phyloP scores from a whole-genome alignment of 2,329 filamentous ascomycete genomes.

The Aureobasidium sp. region DNA sequence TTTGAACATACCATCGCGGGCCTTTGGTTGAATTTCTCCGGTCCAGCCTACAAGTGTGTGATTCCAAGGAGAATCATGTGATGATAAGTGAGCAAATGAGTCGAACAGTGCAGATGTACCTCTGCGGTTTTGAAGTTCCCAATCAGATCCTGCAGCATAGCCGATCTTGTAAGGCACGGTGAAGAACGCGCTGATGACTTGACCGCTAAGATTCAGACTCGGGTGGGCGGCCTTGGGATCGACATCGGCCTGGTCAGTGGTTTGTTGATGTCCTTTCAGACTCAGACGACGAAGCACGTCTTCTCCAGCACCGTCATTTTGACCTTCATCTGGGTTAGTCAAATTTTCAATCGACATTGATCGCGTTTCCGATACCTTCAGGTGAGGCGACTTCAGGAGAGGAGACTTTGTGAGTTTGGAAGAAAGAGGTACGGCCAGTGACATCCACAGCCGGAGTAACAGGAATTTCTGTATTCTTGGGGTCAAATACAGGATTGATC shows the following conservation, averaged over 20 bases:
- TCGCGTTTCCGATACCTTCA: conserved; percentile 25
- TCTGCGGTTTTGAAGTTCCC: conserved; percentile 66
- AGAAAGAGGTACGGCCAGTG: conserved; percentile 32
- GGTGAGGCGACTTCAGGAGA: conserved; percentile 16
- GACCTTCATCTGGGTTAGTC: background rate
- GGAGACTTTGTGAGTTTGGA: conserved; percentile 19
- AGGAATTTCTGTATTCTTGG: conserved; percentile 33
- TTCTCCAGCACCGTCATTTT: conserved; percentile 27
- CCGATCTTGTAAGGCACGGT: conserved; percentile 55
- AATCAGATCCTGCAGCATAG: conserved; percentile 46
- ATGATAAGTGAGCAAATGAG: conserved; percentile 80
- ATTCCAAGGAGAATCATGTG: conserved; percentile 76
- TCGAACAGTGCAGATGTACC: conserved; percentile 91
- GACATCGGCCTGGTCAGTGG: conserved; percentile 38
- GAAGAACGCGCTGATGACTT: conserved; percentile 57
- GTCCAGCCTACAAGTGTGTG: conserved; percentile 94
- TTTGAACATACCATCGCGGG: conserved; percentile 20
- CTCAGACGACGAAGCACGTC: conserved; percentile 50
- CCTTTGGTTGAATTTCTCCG: conserved; percentile 53
- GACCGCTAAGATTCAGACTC: conserved; percentile 51
- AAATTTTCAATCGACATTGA: conserved; percentile 18
- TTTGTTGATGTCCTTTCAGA: conserved; percentile 33
- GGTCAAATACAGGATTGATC: conserved; percentile 34
- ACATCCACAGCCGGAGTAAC: conserved; percentile 37
- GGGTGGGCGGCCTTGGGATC: conserved; percentile 52